Base-by-base conservation (phyloP, 139 green algal genomes). In the Chlorella sp. region DNA sequence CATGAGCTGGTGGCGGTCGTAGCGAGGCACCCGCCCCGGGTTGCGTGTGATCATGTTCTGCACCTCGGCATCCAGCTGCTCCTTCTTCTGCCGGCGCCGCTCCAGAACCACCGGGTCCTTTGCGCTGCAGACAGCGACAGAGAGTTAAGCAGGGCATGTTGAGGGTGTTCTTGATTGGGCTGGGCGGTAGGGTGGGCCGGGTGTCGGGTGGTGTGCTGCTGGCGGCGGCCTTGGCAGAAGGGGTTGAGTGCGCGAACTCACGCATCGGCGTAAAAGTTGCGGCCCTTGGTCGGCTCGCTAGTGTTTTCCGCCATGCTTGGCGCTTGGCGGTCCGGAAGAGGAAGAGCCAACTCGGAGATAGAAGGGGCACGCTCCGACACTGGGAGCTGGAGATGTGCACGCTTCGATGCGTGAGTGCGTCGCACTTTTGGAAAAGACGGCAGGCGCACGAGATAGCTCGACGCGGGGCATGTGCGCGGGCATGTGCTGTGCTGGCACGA, bases 101-200 rank as follows among this genome's bases (percentile, higher is more conserved):
- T 77, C 64, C 40, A 91, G 86, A 16, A 91, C 86, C 69, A 83
- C 90, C 11, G 86, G 86, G 28, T 92, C 68, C 21, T 91, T 92
- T 9, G 48, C 48, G 48, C 48, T 57, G 48, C 48, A 57, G 48
- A 9, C 5, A 57, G 48, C 48, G 48, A 16, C 9, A 16, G 48
- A 57, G 9, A 5, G 9, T 57, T 9, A 57, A 57, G 48, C 48
- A 57, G 48, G 48, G 48, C 9, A 57, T 57, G 48, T 57, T 57
- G 48, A 57, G 7, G 9, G 48, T 9, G 7, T 57, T 57, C 48
- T 57, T 9, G 9, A 9, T 57, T 57, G 48, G 48, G 48, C 48
- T 57, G 5, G n/a, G 48, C 48, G 48, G 48, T 9, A 57, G 48
- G 48, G 14, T 71, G 9, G 68, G 26, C 1, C 12, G 68, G 68